Conservation (phyloP, 2,329 filamentous ascomycete genomes). For the Gnomoniopsis smithogilvyi region DNA sequence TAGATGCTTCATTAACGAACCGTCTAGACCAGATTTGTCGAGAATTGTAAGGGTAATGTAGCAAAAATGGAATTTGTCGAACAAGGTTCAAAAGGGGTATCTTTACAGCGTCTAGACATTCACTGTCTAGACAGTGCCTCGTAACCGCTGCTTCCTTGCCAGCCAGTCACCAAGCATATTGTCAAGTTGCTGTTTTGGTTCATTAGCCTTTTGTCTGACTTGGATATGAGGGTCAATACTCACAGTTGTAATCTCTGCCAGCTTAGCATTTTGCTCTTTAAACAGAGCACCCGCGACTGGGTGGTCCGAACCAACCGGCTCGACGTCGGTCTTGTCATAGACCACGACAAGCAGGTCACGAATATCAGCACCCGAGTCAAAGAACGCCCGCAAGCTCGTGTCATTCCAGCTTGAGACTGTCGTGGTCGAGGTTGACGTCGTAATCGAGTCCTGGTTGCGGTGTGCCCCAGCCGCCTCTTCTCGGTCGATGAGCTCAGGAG, state of each 20-base stretch:
- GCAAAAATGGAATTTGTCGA: neutral
- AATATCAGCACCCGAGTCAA: constrained; percentile 86
- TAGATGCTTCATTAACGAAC: constrained; percentile 12
- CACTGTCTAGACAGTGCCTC: constrained; percentile 41
- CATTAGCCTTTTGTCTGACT: constrained; percentile 19
- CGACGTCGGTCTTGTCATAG: constrained; percentile 83
- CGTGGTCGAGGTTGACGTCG: constrained; percentile 54
- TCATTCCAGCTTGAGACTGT: constrained; percentile 78
- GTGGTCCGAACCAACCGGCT: constrained; percentile 77
- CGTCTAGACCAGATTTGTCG: neutral
- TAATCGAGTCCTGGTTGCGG: constrained; percentile 44
- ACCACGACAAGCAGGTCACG: constrained; percentile 87
- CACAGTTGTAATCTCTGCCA: constrained; percentile 81
- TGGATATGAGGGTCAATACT: constrained; percentile 30
- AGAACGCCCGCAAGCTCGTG: constrained; percentile 77
- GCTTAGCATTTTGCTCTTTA: constrained; percentile 78
- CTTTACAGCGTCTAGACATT: constrained; percentile 1
- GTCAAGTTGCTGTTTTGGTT: constrained; percentile 65
- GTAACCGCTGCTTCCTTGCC: constrained; percentile 62
- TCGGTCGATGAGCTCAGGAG: constrained; percentile 55
- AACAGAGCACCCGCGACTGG: constrained; percentile 79
- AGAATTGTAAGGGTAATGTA: neutral
- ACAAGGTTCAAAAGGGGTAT: constrained; percentile 3
- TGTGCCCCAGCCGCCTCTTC: constrained; percentile 40
- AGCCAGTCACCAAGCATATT: constrained; percentile 82